Conservation (phyloP, 202 grass and related monocot species). For the Zoysia matrella region DNA sequence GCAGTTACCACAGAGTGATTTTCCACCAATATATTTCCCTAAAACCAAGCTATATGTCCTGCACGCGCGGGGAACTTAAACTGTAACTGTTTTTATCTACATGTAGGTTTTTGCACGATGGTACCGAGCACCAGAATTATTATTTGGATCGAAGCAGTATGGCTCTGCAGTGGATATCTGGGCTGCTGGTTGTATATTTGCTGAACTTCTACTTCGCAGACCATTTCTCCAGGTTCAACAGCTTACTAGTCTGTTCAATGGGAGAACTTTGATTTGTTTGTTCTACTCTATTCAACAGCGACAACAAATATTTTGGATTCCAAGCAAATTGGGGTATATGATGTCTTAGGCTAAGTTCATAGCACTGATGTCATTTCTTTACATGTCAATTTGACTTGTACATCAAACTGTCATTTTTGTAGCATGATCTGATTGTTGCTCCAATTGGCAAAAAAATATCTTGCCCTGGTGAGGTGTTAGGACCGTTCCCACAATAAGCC, state of each 20-base stretch:
- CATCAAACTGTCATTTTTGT: conserved; percentile 26
- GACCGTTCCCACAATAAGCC: background rate
- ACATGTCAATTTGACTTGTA: conserved; percentile 8
- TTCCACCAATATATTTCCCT: background rate
- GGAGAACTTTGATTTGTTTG: background rate
- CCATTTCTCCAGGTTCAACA: conserved; percentile 82
- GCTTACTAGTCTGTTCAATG: conserved; percentile 34
- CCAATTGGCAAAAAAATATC: background rate
- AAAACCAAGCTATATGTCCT: conserved; percentile 16
- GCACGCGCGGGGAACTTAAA: background rate
- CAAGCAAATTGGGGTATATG: background rate
- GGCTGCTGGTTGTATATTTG: conserved; percentile 98
- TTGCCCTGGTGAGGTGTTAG: conserved; percentile 3
- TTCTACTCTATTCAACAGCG: conserved; percentile 4
- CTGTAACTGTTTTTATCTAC: conserved; percentile 11
- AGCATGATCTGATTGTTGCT: background rate
- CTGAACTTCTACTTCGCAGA: conserved; percentile 87
- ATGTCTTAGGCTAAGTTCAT: background rate
- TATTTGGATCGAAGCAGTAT: conserved; percentile 97
- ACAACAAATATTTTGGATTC: background rate
- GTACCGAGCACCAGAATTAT: conserved; percentile 97
- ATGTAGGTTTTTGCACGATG: conserved; percentile 97
- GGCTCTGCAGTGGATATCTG: conserved; percentile 94
- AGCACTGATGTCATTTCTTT: conserved; percentile 20
- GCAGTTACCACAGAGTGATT: conserved; percentile 18